These are phyloP conservation scores for Hygrophila difformis DNA, from an alignment of 257 asterid species.

Conservation along the genomic window DNA sequence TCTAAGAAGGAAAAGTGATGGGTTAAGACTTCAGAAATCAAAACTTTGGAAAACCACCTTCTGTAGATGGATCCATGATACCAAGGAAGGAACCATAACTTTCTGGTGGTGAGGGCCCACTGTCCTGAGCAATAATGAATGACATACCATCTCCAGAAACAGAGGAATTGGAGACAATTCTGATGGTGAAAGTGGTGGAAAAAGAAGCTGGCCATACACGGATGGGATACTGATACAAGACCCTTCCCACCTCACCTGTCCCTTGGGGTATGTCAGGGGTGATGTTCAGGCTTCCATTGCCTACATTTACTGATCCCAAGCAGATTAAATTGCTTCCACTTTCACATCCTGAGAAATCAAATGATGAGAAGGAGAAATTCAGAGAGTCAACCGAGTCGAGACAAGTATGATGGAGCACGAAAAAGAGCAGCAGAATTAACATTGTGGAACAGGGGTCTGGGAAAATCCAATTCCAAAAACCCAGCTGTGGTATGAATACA, in stretches of 20 bases:
- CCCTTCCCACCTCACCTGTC: slow-evolving; percentile 36
- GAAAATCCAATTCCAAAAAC: too few species aligned
- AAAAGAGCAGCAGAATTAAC: slow-evolving; percentile 16
- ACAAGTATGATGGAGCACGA: slow-evolving; percentile 27
- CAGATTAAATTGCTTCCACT: slow-evolving; percentile 31
- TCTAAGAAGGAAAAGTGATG: too few species aligned
- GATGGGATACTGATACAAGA: slow-evolving; percentile 34
- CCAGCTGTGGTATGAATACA: too few species aligned
- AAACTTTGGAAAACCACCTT: too few species aligned
- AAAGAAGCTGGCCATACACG: slow-evolving; percentile 54
- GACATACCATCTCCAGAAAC: slow-evolving; percentile 60
- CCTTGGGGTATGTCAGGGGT: slow-evolving; percentile 26
- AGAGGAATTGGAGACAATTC: slow-evolving; percentile 31
- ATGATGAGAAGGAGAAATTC: slow-evolving; percentile 44
- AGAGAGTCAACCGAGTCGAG: slow-evolving; percentile 22
- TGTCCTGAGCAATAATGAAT: slow-evolving; percentile 45
- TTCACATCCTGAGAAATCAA: slow-evolving; percentile 32
- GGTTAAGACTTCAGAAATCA: too few species aligned
- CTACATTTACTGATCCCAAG: slow-evolving; percentile 45
- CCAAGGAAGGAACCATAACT: slow-evolving; percentile 62
- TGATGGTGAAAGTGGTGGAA: slow-evolving; percentile 41
- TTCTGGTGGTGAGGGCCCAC: slow-evolving; percentile 45
- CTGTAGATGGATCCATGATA: slow-evolving; percentile 56
- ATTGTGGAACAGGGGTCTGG: slow-evolving; percentile 14
- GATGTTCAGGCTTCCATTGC: slow-evolving; percentile 34